These are phyloP conservation scores for Malus hybrid DNA, from an alignment of 331 rosid genomes.

Conservation along the genomic window DNA sequence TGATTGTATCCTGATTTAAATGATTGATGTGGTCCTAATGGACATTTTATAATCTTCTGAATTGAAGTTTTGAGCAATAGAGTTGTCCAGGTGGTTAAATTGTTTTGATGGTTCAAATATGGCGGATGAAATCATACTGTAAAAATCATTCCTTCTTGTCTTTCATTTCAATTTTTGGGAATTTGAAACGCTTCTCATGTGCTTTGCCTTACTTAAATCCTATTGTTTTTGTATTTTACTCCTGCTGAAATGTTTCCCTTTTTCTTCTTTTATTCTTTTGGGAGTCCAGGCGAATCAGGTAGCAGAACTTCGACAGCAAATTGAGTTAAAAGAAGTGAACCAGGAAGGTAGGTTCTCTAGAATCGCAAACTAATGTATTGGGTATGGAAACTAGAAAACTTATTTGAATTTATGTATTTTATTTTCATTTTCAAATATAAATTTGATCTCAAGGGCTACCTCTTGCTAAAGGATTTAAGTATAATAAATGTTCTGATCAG, in stretches of 20 bases:
- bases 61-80: background rate
- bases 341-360: conserved; percentile 53
- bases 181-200: background rate
- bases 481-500: background rate
- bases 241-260: background rate
- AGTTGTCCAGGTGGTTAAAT: background rate
- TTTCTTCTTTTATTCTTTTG: conserved; percentile 14
- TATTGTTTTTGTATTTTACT: background rate
- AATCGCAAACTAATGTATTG: background rate
- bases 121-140: background rate
- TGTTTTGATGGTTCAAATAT: background rate
- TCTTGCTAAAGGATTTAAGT: background rate
- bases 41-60: background rate
- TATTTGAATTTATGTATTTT: background rate
- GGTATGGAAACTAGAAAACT: background rate
- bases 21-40: background rate
- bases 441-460: background rate
- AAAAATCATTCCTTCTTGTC: background rate
- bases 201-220: background rate
- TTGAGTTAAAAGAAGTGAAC: conserved; percentile 50
- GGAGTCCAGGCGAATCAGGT: conserved; percentile 55
- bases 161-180: background rate
- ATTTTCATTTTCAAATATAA: background rate
- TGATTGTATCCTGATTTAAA: conserved; percentile 27
- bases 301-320: conserved; percentile 56